Base-by-base conservation (phyloP, 257 asterid genomes). In the Lycium ferocissimum region DNA sequence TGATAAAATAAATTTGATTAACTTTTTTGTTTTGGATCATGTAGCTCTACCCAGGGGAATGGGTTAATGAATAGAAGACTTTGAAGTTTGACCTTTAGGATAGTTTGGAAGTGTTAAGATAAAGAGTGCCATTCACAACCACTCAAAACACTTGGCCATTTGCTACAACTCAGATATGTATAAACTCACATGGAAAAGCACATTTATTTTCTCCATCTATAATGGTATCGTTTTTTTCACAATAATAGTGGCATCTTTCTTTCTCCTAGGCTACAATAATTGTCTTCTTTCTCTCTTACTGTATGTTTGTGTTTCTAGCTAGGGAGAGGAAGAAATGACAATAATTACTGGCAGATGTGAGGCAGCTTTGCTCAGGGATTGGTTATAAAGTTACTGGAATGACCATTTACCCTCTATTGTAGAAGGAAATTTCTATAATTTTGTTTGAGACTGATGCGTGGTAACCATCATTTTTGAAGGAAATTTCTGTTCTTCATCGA, bases 311-410 rank as follows among this genome's bases (percentile, higher is more conserved):
- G 33, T 26, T 26, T 26, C 33, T 26, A 26, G 45, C 72, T n/a
- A 54, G 83, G 72, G 86, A 49, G 69, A 82, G 59, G 59, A 7
- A 69, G 7, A 15, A 69, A 53, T 69, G 45, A 40, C 62, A 63
- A 11, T 35, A 38, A 26, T 78, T 81, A 87, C 90, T 84, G 91
- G 86, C 89, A 87, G 83, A 45, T 38, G 54, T 86, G 89, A 92
- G 91, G 90, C 91, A 89, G 92, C 97, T 89, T 90, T 88, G 91
- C 63, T 90, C 94, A 88, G 90, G 87, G 90, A 84, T 87, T 66
- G 90, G 83, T 88, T 26, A 80, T 80, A 82, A 63, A 86, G n/a
- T 5, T 11, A 26, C 73, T 12, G n/a, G 17, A 33, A 66, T 40
- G 2, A 40, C 45, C 45, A 66, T 66, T 66, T 66, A 33, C 45